Conservation (phyloP, 2,329 filamentous ascomycete genomes). For the Colletotrichum musae region DNA sequence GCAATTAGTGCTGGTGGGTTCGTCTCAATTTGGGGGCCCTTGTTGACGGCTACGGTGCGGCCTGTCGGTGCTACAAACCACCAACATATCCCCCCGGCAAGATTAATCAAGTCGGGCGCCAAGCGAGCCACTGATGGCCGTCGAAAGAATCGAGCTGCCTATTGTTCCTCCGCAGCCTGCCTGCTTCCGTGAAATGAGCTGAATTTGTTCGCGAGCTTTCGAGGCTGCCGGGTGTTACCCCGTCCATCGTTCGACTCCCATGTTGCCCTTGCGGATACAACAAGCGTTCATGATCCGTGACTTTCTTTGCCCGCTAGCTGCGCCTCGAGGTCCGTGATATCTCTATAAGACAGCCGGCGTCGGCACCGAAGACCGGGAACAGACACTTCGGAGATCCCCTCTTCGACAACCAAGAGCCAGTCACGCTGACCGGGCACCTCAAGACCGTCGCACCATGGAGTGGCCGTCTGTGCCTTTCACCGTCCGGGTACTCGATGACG, state of each 20-base stretch:
- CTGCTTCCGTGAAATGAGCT: conserved; percentile 5
- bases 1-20: conserved; percentile 23
- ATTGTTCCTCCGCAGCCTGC: conserved; percentile 21
- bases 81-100: neutral
- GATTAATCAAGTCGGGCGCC: no score
- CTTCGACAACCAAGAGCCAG: neutral
- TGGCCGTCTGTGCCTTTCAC: conserved; percentile 34
- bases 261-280: no score
- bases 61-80: neutral
- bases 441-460: conserved; percentile 31
- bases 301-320: neutral
- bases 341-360: conserved; percentile 6
- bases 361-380: conserved; percentile 14
- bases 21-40: conserved; percentile 13
- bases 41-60: conserved; percentile 2
- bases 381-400: conserved; percentile 10
- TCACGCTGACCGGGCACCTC: neutral
- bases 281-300: no score
- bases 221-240: neutral
- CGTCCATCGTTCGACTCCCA: no score
- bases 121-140: no score
- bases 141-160: conserved; percentile 19
- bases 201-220: neutral
- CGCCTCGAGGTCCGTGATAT: conserved; percentile 24
- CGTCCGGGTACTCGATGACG: conserved; percentile 36